A percentile compares a stretch with the other conserved stretches of the same genome.
These are phyloP conservation scores for Pterocarpus macrocarpus DNA, from an alignment of 306 rosid species.

Conservation along the genomic window DNA sequence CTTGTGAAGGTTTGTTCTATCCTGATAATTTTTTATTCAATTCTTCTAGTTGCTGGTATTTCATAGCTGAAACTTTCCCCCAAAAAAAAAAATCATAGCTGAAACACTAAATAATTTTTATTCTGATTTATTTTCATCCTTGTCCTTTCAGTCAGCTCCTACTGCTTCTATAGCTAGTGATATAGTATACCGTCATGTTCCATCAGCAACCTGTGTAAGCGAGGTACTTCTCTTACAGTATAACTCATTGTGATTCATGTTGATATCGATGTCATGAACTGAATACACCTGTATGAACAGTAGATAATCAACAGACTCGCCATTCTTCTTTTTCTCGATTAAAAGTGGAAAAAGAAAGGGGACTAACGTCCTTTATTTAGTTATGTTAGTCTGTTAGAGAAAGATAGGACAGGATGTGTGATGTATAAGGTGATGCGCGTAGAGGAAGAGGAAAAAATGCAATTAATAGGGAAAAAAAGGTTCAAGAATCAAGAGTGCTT, in stretches of 20 bases:
- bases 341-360: background rate
- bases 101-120: background rate
- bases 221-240: slow-evolving; percentile 69
- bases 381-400: background rate
- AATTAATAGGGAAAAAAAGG: background rate
- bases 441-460: slow-evolving; percentile 18
- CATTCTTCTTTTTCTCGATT: background rate
- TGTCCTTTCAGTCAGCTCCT: slow-evolving; percentile 80
- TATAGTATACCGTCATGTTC: slow-evolving; percentile 84
- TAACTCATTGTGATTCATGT: slow-evolving; percentile 16
- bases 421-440: background rate
- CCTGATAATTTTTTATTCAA: slow-evolving; percentile 38
- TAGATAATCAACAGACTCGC: background rate
- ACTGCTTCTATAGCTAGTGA: slow-evolving; percentile 86
- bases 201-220: slow-evolving; percentile 91
- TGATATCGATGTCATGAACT: background rate
- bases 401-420: slow-evolving; percentile 27
- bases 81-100: too few species aligned
- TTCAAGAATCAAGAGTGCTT: background rate
- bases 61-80: slow-evolving; percentile 12
- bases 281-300: background rate
- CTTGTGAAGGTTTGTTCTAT: slow-evolving; percentile 79
- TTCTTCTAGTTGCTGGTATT: slow-evolving; percentile 37
- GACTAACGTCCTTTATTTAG: background rate
- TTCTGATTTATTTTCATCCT: slow-evolving; percentile 40